Conservation (phyloP, 208 protist species). For the Wallacemonas sp. region DNA sequence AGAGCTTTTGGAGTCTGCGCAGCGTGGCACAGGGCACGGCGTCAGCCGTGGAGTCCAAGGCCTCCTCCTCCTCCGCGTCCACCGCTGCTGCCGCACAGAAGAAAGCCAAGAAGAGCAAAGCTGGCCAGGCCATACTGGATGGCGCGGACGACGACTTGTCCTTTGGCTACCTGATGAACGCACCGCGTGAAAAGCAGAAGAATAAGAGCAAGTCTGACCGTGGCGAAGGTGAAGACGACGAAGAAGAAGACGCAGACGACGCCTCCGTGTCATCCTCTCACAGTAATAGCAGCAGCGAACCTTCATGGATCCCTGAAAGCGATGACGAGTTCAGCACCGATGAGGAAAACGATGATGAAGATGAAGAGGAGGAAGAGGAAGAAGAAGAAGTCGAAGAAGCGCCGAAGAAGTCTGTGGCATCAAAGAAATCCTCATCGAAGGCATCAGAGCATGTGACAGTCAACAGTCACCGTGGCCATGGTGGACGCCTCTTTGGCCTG, state of each 20-base stretch:
- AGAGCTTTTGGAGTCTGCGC: slow-evolving; percentile 64
- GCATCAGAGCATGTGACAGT: not conserved
- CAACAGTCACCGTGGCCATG: not conserved
- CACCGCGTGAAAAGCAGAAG: not conserved
- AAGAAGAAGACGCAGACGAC: slow-evolving; percentile 5
- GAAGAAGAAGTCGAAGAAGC: not conserved
- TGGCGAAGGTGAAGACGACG: not conserved
- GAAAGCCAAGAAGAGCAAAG: not conserved
- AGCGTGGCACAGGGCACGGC: slow-evolving; percentile 56
- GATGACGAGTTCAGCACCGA: slow-evolving; percentile 28
- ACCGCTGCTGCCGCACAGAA: not conserved
- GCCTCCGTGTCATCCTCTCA: not conserved
- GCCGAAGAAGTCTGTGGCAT: too few relatives aligned
- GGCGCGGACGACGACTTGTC: slow-evolving; percentile 5
- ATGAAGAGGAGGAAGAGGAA: slow-evolving; percentile 10
- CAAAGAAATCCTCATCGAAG: too few relatives aligned
- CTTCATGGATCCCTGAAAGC: slow-evolving; percentile 52
- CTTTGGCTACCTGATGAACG: not conserved
- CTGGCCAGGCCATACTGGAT: not conserved
- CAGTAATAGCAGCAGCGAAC: slow-evolving; percentile 50
- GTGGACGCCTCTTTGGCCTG: slow-evolving; percentile 1
- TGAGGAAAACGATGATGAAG: slow-evolving; percentile 20
- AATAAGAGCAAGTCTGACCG: not conserved
- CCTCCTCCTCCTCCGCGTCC: not conserved
- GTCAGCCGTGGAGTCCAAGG: not conserved